Conservation (phyloP, 345 rosid species). For the Trapa incisa region DNA sequence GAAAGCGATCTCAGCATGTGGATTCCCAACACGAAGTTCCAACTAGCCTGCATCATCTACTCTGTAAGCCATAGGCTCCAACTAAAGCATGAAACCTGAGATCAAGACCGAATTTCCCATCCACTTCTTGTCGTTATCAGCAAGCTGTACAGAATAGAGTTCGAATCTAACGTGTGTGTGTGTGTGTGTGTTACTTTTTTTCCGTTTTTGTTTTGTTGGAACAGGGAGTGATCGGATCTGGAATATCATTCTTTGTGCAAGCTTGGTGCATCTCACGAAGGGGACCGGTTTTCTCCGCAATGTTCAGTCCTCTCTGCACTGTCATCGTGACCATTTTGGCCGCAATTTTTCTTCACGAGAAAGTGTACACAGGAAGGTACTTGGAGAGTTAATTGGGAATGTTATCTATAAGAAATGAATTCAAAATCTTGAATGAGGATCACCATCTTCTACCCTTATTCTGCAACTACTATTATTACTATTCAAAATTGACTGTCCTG, state of each 20-base stretch:
- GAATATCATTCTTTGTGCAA: slow-evolving; percentile 40
- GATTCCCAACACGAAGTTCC: slow-evolving; percentile 38
- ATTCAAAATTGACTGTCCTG: neutral
- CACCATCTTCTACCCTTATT: neutral
- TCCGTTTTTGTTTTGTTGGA: too few relatives aligned
- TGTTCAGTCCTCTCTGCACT: slow-evolving; percentile 55
- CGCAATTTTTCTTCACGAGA: slow-evolving; percentile 40
- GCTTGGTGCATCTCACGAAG: slow-evolving; percentile 56
- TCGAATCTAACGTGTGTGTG: neutral
- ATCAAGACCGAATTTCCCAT: too few relatives aligned
- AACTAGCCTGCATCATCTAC: slow-evolving; percentile 27
- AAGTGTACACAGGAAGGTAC: slow-evolving; percentile 42
- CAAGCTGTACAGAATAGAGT: too few relatives aligned
- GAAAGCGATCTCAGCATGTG: slow-evolving; percentile 38
- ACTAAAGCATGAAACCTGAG: too few relatives aligned
- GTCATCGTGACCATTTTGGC: slow-evolving; percentile 48
- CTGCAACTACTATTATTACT: neutral
- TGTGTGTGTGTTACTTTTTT: too few relatives aligned
- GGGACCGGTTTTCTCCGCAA: slow-evolving; percentile 53
- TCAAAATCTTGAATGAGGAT: too few relatives aligned
- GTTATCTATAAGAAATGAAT: too few relatives aligned
- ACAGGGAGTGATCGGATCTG: slow-evolving; percentile 39
- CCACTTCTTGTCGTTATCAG: too few relatives aligned
- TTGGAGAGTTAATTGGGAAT: too few relatives aligned
- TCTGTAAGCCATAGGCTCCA: slow-evolving; percentile 19